Base-by-base conservation (phyloP, 1,284 basidiomycete genomes). In the Boletus sp. region DNA sequence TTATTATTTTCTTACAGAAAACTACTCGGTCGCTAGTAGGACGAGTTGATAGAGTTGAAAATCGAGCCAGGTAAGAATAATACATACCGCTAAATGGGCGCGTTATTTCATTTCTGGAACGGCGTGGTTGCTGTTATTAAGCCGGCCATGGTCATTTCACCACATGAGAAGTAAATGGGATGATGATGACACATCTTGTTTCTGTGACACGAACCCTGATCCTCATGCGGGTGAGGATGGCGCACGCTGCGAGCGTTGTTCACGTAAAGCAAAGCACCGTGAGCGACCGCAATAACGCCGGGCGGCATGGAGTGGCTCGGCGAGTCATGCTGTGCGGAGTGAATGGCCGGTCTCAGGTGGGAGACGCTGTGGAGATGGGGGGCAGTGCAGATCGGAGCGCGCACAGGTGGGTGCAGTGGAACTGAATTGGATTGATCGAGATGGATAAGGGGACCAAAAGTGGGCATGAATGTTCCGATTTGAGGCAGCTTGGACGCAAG, bases 401-500 rank as follows among this genome's bases (percentile, higher is more conserved):
- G 41, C 46, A 44, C 25, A 44, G 38, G 44, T 32, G 40, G 33
- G 44, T 42, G 49, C 50, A 45, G 45, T 52, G 26, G 42, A 47
- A 42, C 33, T 51, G 48, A 42, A 47, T 49, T 42, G 49, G 41
- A 49, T 32, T 58, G 58, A 60, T 65, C 45, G 46, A 42, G 53
- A 61, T 49, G 59, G 59, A 65, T 59, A 62, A 64, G 44, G 23
- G 35, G 32, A 38, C 46, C 17, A 42, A 59, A 59, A 50, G 29
- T 22, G 45, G 51, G 41, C 49, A 52, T 14, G 41, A 48, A 49
- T 33, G 45, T 51, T 46, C 48, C 52, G 12, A 19, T 52, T 60
- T 49, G 55, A 48, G 59, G 33, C 33, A 49, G 47, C 30, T 62
- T 55, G 57, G 63, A 54, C 54, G 62, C 50, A 62, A 60, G 41